Base-by-base conservation (phyloP, 768 basidiomycete genomes). In the Symmetrospora coprosmae region DNA sequence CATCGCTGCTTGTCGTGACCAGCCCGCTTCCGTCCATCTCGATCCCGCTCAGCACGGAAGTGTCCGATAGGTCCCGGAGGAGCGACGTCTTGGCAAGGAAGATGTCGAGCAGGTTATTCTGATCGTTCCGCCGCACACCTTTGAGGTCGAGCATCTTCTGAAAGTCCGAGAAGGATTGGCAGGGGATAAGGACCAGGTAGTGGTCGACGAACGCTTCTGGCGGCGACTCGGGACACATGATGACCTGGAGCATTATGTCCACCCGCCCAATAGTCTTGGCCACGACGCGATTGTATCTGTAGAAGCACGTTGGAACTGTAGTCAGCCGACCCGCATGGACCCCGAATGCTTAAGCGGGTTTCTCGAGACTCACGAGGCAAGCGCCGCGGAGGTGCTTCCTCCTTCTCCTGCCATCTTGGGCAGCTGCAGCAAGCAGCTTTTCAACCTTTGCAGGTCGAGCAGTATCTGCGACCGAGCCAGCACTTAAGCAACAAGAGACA, bases 141-240 rank as follows among this genome's bases (percentile, higher is more conserved):
- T 70, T 70, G 52, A 70, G 64, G 17, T 70, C 69, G 13, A 70
- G 37, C 33, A 85, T 89, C 81, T 99, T 99, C 76, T 97, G 94
- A 76, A 99, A 99, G 73, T 97, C 97, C 30, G 84, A 85, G 73
- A 91, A 91, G 1, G 90, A 91, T 4, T 85, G 83, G 73, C 96
- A 92, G 23, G 87, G 87, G 64, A 99, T 86, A 59, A 96, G 78
- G 25, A 96, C 78, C 7, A 87, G 90, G 70, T 97, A 99, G 69
- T 96, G 96, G 56, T 90, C 78, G 63, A 97, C 87, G 69, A 99
- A 97, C 2, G 85, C 87, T 71, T 92, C 89, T 1, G 87, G 76
- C 16, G 92, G 90, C 68, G 91, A 87, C 84, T 92, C 85, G 1
- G 92, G 92, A 0, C 88, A 91, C 21, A 96, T 82, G 55, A 97